phyloP scores from a whole-genome alignment of 2,329 filamentous ascomycete species.

The Diaporthe eres region DNA sequence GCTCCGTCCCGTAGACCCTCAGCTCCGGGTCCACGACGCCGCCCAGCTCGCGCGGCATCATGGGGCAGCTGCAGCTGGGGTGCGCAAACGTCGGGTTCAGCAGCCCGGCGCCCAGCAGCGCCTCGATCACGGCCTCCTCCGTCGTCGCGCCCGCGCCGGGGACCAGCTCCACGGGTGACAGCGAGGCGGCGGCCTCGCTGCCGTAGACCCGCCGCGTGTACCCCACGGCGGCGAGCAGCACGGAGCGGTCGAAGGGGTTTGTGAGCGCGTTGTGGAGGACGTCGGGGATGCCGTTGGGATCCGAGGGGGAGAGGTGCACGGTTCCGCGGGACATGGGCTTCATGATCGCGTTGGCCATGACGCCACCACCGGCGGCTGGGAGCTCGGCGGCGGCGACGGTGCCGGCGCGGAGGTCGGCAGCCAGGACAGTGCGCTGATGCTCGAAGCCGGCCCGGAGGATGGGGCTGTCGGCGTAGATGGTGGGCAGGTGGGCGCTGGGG shows the following conservation, averaged over 20 bases:
- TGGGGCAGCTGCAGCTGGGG: conserved; percentile 49
- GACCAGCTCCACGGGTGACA: conserved; percentile 24
- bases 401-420: conserved; percentile 54
- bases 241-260: conserved; percentile 59
- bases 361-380: conserved; percentile 45
- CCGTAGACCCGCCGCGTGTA: conserved; percentile 55
- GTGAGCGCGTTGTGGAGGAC: conserved; percentile 65
- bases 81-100: conserved; percentile 43
- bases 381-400: conserved; percentile 49
- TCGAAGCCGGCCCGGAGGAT: background rate
- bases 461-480: background rate
- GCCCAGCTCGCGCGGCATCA: conserved; percentile 56
- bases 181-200: conserved; percentile 40
- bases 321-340: conserved; percentile 55
- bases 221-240: conserved; percentile 60
- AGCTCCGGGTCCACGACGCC: conserved; percentile 58
- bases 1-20: conserved; percentile 57
- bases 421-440: conserved; percentile 47
- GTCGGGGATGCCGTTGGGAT: conserved; percentile 61
- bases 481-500: background rate
- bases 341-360: conserved; percentile 43
- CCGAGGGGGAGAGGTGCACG: conserved; percentile 63
- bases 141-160: conserved; percentile 35
- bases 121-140: conserved; percentile 52
- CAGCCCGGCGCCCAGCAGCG: conserved; percentile 54